Conservation (phyloP, 2,329 filamentous ascomycete genomes). For the Akanthomyces muscarius region DNA sequence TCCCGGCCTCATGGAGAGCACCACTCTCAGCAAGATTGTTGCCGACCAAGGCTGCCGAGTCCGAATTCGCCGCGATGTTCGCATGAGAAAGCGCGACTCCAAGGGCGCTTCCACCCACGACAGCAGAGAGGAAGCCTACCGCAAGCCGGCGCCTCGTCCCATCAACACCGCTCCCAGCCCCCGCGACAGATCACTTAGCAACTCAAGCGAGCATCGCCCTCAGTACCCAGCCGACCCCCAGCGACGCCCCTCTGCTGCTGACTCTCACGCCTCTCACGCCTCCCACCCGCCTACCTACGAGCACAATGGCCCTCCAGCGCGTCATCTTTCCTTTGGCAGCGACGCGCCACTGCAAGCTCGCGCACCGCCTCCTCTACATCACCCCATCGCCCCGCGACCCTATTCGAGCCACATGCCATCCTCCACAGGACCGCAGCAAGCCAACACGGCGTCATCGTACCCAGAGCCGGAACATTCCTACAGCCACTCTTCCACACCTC, state of each 20-base stretch:
- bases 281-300: conserved; percentile 36
- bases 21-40: conserved; percentile 79
- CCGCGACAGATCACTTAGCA: conserved; percentile 58
- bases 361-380: conserved; percentile 25
- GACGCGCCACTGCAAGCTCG: conserved; percentile 26
- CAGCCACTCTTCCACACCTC: conserved; percentile 28
- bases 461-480: conserved; percentile 37
- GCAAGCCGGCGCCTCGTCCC: conserved; percentile 34
- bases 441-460: conserved; percentile 41
- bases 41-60: conserved; percentile 97
- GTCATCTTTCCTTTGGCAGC: conserved; percentile 35
- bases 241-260: conserved; percentile 46
- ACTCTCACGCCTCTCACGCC: conserved; percentile 41
- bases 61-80: conserved; percentile 87
- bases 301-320: conserved; percentile 24
- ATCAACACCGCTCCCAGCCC: conserved; percentile 26
- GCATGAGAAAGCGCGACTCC: conserved; percentile 79
- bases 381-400: conserved; percentile 27
- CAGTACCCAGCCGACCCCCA: conserved; percentile 39
- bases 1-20: conserved; percentile 87
- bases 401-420: conserved; percentile 25
- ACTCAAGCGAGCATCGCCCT: conserved; percentile 48
- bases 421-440: conserved; percentile 23
- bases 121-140: conserved; percentile 57
- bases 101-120: conserved; percentile 58